Conservation (phyloP, 148 eudicot species). For the Limonium bicolor region DNA sequence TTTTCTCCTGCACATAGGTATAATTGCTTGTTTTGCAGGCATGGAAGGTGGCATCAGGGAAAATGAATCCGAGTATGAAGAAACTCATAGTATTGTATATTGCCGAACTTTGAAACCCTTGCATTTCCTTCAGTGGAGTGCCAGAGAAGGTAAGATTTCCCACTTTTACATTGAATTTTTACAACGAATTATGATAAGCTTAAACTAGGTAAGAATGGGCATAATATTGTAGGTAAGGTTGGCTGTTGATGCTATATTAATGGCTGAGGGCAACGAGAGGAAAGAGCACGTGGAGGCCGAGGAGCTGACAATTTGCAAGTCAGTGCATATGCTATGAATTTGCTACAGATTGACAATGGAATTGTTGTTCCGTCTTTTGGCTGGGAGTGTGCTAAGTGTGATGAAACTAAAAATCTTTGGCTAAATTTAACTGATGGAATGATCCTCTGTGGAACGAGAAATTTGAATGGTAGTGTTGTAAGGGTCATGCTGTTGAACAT, state of each 20-base stretch:
- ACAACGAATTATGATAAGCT: neutral
- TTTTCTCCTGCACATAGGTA: no score
- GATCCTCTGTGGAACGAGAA: slow-evolving; percentile 83
- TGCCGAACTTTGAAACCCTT: slow-evolving; percentile 57
- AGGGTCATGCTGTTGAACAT: slow-evolving; percentile 83
- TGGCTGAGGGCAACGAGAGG: slow-evolving; percentile 72
- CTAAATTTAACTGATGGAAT: slow-evolving; percentile 77
- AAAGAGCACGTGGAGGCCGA: slow-evolving; percentile 88
- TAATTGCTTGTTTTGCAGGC: slow-evolving; percentile 27
- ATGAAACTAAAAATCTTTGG: slow-evolving; percentile 90
- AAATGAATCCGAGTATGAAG: slow-evolving; percentile 65
- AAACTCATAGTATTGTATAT: slow-evolving; percentile 41
- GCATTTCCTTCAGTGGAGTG: slow-evolving; percentile 80
- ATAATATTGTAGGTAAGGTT: slow-evolving; percentile 56
- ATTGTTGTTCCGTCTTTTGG: slow-evolving; percentile 65
- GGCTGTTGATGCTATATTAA: slow-evolving; percentile 70
- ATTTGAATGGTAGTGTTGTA: slow-evolving; percentile 92
- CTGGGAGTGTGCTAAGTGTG: slow-evolving; percentile 86
- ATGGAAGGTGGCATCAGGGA: slow-evolving; percentile 82
- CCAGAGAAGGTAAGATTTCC: slow-evolving; percentile 63
- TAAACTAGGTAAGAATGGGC: neutral
- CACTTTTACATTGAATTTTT: neutral
- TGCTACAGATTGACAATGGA: slow-evolving; percentile 65
- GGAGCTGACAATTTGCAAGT: slow-evolving; percentile 60
- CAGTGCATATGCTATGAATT: slow-evolving; percentile 51